Evolutionary conservation across 805 yeast species (phyloP).

Genomic region (Lipomyces kockii): DNA sequence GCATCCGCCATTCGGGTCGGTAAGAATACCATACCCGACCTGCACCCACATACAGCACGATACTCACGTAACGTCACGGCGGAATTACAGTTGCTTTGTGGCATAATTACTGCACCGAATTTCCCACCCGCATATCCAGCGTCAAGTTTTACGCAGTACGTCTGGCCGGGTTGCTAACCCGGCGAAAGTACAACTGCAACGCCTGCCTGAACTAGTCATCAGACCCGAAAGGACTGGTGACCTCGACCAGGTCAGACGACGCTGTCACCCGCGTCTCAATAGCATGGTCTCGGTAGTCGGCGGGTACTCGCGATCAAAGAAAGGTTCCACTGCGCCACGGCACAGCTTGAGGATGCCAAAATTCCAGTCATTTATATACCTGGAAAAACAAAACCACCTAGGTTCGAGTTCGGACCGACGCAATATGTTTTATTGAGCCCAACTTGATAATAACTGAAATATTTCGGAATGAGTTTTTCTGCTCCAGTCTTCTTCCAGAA

Average conservation of each 20-base stretch:
- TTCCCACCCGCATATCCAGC: conserved; percentile 37
- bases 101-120: conserved; percentile 35
- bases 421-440: not conserved
- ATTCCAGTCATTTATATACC: conserved; percentile 7
- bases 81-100: not conserved
- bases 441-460: no score
- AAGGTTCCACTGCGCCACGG: conserved; percentile 28
- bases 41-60: conserved; percentile 7
- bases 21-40: not conserved
- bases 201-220: not conserved
- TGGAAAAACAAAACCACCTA: not conserved
- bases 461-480: not conserved
- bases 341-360: not conserved
- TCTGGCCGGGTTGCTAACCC: not conserved
- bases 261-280: conserved; percentile 4
- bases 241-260: not conserved
- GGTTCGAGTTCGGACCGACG: not conserved
- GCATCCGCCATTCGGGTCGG: not conserved
- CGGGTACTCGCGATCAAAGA: conserved; percentile 33
- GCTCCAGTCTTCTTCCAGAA: not conserved
- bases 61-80: not conserved
- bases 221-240: not conserved
- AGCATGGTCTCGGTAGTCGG: conserved; percentile 8
- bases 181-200: conserved; percentile 3
- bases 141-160: conserved; percentile 11